A percentile compares a stretch with the other conserved stretches of the same genome.
These are phyloP conservation scores for Chaetomiaceae sp. DNA, from an alignment of 2,329 filamentous ascomycete species.

Conservation along the genomic window DNA sequence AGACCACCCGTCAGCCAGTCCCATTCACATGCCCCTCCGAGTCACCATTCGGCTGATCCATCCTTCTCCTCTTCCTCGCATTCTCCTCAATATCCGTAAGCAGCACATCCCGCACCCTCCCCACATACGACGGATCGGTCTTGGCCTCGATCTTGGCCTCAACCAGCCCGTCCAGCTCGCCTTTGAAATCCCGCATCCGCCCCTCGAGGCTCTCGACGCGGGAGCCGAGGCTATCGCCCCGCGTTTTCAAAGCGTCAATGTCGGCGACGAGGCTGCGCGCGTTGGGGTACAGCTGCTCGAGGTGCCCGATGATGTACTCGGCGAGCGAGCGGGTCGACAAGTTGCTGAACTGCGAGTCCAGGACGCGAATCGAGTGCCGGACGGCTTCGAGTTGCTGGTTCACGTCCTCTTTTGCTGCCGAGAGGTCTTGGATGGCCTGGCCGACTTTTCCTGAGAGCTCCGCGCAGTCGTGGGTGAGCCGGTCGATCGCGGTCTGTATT, in stretches of 20 bases:
- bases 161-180: not conserved
- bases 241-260: slow-evolving; percentile 10
- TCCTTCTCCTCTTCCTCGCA: slow-evolving; percentile 6
- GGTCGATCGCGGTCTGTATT: not conserved
- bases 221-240: not conserved
- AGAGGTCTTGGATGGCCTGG: not conserved
- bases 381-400: slow-evolving; percentile 27
- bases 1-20: too few species aligned
- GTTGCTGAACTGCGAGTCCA: slow-evolving; percentile 48
- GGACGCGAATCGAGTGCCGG: slow-evolving; percentile 33
- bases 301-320: slow-evolving; percentile 36
- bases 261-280: slow-evolving; percentile 14
- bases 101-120: not conserved
- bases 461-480: not conserved
- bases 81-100: not conserved
- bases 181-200: slow-evolving; percentile 7
- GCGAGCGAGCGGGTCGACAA: slow-evolving; percentile 42
- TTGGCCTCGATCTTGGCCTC: not conserved
- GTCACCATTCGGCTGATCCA: not conserved
- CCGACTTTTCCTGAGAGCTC: not conserved
- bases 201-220: slow-evolving; percentile 2
- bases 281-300: slow-evolving; percentile 32
- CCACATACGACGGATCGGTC: not conserved
- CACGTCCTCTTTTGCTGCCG: not conserved
- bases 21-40: too few species aligned